Conservation (phyloP, 2,329 filamentous ascomycete genomes). For the Trichoderma atroviride region DNA sequence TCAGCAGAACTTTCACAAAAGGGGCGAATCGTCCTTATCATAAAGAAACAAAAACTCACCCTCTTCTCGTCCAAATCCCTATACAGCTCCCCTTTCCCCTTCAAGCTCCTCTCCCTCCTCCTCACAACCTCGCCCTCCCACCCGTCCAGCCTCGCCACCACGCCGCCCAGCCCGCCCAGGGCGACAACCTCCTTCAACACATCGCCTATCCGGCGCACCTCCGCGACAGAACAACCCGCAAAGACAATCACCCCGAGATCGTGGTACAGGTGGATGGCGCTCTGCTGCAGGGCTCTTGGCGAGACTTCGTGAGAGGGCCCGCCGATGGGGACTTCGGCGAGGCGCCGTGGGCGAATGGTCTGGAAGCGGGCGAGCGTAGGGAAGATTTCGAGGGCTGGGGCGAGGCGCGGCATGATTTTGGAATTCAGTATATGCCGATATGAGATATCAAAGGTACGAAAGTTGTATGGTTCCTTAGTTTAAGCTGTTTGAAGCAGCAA, state of each 20-base stretch:
- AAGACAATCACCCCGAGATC: constrained; percentile 40
- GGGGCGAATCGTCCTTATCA: too few species aligned
- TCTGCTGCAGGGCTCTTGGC: neutral
- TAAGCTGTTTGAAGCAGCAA: neutral
- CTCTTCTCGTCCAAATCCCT: constrained; percentile 20
- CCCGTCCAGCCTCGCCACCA: constrained; percentile 23
- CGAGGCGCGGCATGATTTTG: constrained; percentile 19
- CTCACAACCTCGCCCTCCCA: constrained; percentile 14
- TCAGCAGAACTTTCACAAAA: neutral
- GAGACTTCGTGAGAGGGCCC: neutral
- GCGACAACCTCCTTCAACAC: constrained; percentile 30
- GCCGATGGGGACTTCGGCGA: constrained; percentile 26
- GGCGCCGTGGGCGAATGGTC: constrained; percentile 30
- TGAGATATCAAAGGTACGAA: neutral
- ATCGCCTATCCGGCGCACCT: constrained; percentile 32
- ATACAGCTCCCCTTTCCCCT: constrained; percentile 18
- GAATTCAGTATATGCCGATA: neutral
- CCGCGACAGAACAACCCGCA: constrained; percentile 32
- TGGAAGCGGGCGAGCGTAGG: constrained; percentile 32
- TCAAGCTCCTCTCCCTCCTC: constrained; percentile 8
- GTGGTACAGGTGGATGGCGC: constrained; percentile 34
- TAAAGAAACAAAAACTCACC: constrained; percentile 22
- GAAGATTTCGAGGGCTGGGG: constrained; percentile 32
- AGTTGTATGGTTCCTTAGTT: too few species aligned
- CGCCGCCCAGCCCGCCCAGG: constrained; percentile 28